A percentile compares a stretch with the other conserved stretches of the same genome.
Conservation (phyloP, 305 asterid species). For the Striga hermonthica region DNA sequence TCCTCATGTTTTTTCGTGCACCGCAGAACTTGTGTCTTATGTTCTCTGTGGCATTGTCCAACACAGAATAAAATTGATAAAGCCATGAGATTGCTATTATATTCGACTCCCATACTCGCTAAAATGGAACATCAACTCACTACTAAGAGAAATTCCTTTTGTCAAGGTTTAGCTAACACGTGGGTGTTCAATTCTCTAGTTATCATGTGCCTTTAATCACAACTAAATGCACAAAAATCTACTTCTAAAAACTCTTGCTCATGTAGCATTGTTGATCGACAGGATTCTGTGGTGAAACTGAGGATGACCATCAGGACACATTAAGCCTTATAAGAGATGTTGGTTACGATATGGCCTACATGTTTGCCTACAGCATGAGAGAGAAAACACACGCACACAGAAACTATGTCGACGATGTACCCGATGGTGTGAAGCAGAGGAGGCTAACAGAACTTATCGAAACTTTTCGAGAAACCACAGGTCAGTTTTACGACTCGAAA, state of each 20-base stretch:
- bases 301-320: slow-evolving; percentile 85
- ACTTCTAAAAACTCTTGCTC: slow-evolving; percentile 8
- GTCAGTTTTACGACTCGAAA: slow-evolving; percentile 70
- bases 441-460: slow-evolving; percentile 80
- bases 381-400: slow-evolving; percentile 97
- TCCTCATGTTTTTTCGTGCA: too few relatives aligned
- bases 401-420: slow-evolving; percentile 82
- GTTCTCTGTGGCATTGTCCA: neutral
- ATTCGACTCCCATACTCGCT: too few relatives aligned
- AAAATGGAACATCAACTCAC: too few relatives aligned
- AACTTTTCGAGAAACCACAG: slow-evolving; percentile 79
- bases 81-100: too few relatives aligned
- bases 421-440: slow-evolving; percentile 78
- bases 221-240: too few relatives aligned
- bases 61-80: too few relatives aligned
- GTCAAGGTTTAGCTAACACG: too few relatives aligned
- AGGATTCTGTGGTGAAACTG: slow-evolving; percentile 96
- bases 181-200: too few relatives aligned
- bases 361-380: slow-evolving; percentile 99
- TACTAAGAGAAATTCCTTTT: too few relatives aligned
- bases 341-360: slow-evolving; percentile 92
- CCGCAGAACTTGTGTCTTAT: too few relatives aligned
- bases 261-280: slow-evolving; percentile 28
- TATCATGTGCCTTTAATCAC: too few relatives aligned
- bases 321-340: slow-evolving; percentile 64